A percentile compares a stretch with the other conserved stretches of the same genome.
Evolutionary conservation across 1,284 basidiomycete species (phyloP).

Genomic region (Ganoderma multipileum): DNA sequence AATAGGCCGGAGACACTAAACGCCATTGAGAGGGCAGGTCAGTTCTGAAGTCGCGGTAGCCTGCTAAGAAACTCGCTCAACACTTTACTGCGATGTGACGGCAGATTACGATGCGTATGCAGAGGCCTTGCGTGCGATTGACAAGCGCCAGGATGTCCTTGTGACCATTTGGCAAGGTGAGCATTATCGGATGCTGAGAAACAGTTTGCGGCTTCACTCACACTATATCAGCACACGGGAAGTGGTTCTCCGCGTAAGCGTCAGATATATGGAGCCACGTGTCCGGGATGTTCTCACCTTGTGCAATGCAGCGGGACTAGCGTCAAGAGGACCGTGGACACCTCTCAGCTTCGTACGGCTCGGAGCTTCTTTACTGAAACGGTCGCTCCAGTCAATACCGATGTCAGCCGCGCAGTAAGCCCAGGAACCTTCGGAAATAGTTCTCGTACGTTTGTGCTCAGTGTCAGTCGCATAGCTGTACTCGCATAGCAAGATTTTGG

Average conservation of each 20-base stretch:
- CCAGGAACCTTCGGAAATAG: neutral
- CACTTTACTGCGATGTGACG: neutral
- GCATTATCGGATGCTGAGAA: conserved; percentile 20
- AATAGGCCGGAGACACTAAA: conserved; percentile 66
- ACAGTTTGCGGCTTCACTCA: neutral
- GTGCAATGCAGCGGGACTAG: conserved; percentile 30
- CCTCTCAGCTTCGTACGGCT: conserved; percentile 39
- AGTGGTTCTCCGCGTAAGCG: conserved; percentile 76
- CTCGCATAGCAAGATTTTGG: conserved; percentile 65
- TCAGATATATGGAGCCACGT: neutral
- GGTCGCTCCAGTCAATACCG: conserved; percentile 60
- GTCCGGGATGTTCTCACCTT: no score
- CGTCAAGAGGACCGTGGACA: conserved; percentile 15
- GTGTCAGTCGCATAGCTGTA: conserved; percentile 53
- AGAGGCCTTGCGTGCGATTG: conserved; percentile 60
- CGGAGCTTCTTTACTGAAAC: conserved; percentile 52
- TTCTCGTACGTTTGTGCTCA: neutral
- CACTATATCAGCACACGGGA: conserved; percentile 58
- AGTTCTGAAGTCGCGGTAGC: neutral
- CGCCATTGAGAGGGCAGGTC: conserved; percentile 65
- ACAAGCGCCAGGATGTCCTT: conserved; percentile 65
- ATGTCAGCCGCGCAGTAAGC: conserved; percentile 67
- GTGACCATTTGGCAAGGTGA: conserved; percentile 73
- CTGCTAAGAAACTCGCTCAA: neutral
- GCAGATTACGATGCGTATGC: conserved; percentile 71